Base-by-base conservation (phyloP, 2,329 filamentous ascomycete genomes). In the Fusarium paranaense region DNA sequence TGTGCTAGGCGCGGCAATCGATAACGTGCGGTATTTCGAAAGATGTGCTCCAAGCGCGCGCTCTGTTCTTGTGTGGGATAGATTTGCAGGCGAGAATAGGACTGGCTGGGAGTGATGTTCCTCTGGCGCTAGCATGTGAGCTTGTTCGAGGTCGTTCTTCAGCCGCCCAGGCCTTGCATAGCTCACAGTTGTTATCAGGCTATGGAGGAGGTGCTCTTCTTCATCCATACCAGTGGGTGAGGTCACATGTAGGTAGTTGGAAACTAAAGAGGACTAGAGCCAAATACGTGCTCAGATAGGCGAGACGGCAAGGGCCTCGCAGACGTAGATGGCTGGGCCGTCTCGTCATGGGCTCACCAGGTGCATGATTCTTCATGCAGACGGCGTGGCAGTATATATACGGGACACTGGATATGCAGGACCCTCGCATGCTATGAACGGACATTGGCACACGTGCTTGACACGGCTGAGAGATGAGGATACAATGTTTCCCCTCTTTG, bases 301-400 rank as follows among this genome's bases (percentile, higher is more conserved):
- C 59, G 59, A 45, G 71, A 62, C 56, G 60, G 61, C 56, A 70
- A 32, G 37, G n/a, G 22, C 25, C 38, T 40, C 66, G 64, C 42
- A 16, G 60, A 68, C 68, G 66, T 45, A 73, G 27, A 52, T 64
- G 45, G 40, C 37, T 32, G 50, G 50, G 70, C 40, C 13, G 70
- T 67, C 59, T 52, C 30, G 13, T 54, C 47, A 30, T 63, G 54
- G 30, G 7, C 59, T 54, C 33, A 40, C 62, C 54, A 64, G 63
- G 30, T 58, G 40, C 52, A 54, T 30, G 40, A 52, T 65, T 56
- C 20, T n/a, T 59, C 35, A 33, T 54, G 57, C 45, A 56, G 52
- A 71, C 56, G 66, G 70, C 72, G 75, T 78, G 75, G 67, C 75
- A 42, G 54, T 59, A 62, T 64, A 64, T 75, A 66, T 70, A 60